These are phyloP conservation scores for Oryza glumipatula DNA, from an alignment of 176 grass and related monocot species.

Conservation along the genomic window DNA sequence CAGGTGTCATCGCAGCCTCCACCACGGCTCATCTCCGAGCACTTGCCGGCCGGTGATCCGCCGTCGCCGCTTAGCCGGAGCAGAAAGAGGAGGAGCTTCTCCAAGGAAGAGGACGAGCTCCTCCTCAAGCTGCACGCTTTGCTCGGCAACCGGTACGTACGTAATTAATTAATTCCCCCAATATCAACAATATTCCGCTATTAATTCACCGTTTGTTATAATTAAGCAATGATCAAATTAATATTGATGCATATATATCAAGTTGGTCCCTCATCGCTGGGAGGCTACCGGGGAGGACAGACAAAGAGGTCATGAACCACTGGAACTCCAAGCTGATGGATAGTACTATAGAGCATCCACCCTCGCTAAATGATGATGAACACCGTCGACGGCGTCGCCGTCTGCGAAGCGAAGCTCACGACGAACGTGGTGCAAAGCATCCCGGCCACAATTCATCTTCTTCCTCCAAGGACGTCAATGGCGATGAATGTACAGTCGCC, in stretches of 20 bases:
- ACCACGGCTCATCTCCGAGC: too few species aligned
- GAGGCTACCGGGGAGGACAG: conserved; percentile 53
- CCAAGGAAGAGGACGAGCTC: conserved; percentile 60
- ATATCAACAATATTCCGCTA: too few species aligned
- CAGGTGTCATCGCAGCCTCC: too few species aligned
- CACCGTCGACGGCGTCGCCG: neutral
- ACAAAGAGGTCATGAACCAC: neutral
- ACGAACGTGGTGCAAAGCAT: neutral
- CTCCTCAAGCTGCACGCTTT: conserved; percentile 57
- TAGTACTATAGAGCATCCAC: neutral
- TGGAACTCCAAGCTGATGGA: conserved; percentile 49
- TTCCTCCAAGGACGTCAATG: neutral
- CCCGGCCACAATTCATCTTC: neutral
- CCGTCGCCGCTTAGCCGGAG: too few species aligned
- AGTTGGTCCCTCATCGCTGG: conserved; percentile 57
- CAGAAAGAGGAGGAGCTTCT: conserved; percentile 8
- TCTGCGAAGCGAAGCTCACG: too few species aligned
- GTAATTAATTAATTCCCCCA: neutral
- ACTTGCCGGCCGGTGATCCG: too few species aligned
- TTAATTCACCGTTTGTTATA: too few species aligned
- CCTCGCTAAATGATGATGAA: neutral
- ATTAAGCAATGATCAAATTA: too few species aligned
- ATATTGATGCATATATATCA: too few species aligned
- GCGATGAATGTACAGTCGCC: neutral
- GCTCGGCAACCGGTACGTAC: conserved; percentile 51